Percentiles rank a stretch among this genome's conserved stretches.
These are phyloP conservation scores for Blastocystis sp. DNA, from an alignment of 352 stramenopile species.

Conservation along the genomic window DNA sequence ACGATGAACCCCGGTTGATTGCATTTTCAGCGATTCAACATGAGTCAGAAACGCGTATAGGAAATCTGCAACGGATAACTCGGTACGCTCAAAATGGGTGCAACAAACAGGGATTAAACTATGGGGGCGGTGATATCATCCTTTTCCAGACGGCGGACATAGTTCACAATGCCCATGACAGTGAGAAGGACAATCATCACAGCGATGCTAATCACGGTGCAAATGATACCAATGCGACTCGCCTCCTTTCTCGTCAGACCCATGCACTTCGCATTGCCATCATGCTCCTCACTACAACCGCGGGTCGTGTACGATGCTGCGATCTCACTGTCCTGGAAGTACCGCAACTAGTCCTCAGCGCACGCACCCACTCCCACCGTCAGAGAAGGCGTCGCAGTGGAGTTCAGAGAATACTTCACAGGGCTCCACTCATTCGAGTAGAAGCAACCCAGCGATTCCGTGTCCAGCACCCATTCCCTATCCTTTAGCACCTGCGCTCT, in stretches of 20 bases:
- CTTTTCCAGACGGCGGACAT: neutral
- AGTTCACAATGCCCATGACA: constrained; percentile 2
- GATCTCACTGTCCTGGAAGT: constrained; percentile 50
- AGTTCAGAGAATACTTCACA: neutral
- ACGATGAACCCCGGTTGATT: too few relatives aligned
- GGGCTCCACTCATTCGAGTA: constrained; percentile 25
- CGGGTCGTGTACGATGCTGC: constrained; percentile 9
- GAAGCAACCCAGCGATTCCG: neutral
- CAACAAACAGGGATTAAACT: neutral
- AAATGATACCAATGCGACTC: constrained; percentile 30
- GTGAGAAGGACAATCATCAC: constrained; percentile 12
- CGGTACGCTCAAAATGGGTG: too few relatives aligned
- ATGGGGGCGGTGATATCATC: neutral
- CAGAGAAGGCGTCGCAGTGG: neutral
- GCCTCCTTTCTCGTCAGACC: constrained; percentile 46
- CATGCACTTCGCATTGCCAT: constrained; percentile 21
- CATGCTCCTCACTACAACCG: constrained; percentile 3
- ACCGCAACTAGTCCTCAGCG: neutral
- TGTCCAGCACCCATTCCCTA: constrained; percentile 47
- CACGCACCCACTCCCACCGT: neutral
- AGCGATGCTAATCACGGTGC: neutral
- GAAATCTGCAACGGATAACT: too few relatives aligned
- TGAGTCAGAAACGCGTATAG: too few relatives aligned
- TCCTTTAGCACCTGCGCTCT: neutral
- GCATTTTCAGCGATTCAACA: too few relatives aligned